Percentiles rank a stretch among this genome's conserved stretches.
Conservation (phyloP, 345 rosid genomes). For the Citrus hindsii region DNA sequence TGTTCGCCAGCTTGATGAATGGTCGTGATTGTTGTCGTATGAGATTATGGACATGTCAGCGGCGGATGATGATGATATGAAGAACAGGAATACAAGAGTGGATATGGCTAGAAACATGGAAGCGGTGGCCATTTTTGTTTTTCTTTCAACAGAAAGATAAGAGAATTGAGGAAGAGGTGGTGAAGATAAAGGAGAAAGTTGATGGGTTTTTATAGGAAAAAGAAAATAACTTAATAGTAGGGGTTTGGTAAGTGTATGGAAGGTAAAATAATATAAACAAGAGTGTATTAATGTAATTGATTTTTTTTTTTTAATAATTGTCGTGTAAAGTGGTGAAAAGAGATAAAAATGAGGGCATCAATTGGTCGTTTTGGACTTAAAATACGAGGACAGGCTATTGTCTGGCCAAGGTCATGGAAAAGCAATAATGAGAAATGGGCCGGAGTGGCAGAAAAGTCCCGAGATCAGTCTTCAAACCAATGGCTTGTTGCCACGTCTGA, state of each 20-base stretch:
- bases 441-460: not conserved
- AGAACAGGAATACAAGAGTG: conserved; percentile 28
- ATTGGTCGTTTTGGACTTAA: conserved; percentile 9
- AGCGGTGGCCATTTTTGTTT: conserved; percentile 15
- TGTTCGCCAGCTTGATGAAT: conserved; percentile 47
- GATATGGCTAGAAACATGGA: conserved; percentile 7
- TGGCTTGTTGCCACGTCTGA: not conserved
- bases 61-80: conserved; percentile 43
- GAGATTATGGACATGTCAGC: conserved; percentile 34
- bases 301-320: too few relatives aligned
- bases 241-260: not conserved
- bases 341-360: not conserved
- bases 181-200: not conserved
- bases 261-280: not conserved
- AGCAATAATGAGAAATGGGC: not conserved
- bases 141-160: not conserved
- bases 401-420: not conserved
- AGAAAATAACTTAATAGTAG: not conserved
- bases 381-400: not conserved
- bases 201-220: conserved; percentile 5
- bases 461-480: not conserved
- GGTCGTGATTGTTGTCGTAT: conserved; percentile 25
- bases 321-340: not conserved
- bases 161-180: not conserved
- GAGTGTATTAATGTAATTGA: too few relatives aligned